phyloP scores from a whole-genome alignment of 345 rosid genomes.

The Litchi chinensis region DNA sequence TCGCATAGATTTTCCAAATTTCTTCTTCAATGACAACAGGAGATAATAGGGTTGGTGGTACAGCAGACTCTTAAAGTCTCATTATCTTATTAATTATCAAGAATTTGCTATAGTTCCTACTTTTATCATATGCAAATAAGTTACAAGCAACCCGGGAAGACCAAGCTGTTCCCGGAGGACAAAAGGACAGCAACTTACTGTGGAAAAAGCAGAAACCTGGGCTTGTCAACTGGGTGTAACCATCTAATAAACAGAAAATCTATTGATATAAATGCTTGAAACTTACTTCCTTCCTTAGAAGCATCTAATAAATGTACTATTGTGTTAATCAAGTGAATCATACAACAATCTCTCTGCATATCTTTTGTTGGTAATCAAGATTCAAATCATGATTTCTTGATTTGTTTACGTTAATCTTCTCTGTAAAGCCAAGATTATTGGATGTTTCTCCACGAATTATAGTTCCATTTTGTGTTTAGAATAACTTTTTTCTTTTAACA shows the following conservation, averaged over 20 bases:
- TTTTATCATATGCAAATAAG: neutral
- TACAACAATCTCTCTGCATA: neutral
- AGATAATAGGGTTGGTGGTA: neutral
- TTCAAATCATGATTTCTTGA: neutral
- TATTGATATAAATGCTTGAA: neutral
- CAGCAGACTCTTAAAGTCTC: neutral
- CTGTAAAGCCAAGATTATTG: neutral
- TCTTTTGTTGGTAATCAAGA: neutral
- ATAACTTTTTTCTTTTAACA: neutral
- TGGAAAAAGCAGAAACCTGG: neutral
- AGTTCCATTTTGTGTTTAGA: neutral
- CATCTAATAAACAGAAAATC: too few species aligned
- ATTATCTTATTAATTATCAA: neutral
- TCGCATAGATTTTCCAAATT: neutral
- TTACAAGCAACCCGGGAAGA: neutral
- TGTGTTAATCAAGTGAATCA: neutral
- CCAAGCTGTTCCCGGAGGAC: neutral
- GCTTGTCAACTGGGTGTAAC: neutral
- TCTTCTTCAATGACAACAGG: too few species aligned
- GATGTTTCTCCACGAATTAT: neutral
- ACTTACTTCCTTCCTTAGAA: neutral
- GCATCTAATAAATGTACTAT: neutral
- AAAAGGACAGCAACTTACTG: neutral
- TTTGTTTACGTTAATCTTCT: constrained; percentile 6
- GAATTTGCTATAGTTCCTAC: neutral